These are phyloP conservation scores for Picocystis sp. DNA, from an alignment of 163 green algal species.

Conservation along the genomic window DNA sequence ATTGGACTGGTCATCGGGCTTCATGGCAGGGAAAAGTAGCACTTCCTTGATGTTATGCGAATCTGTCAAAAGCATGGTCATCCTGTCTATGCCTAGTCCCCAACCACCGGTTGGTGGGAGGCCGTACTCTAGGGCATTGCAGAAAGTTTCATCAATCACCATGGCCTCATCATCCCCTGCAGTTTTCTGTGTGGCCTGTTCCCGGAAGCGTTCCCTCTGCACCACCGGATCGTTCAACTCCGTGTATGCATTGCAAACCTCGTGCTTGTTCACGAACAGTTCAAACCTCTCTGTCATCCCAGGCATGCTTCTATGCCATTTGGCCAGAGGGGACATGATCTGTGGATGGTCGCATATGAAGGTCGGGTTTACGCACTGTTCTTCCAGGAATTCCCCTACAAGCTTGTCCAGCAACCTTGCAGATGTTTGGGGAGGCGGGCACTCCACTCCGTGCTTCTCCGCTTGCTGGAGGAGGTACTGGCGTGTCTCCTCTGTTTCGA, in stretches of 20 bases:
- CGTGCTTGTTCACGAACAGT: conserved; percentile 83
- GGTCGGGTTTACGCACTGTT: conserved; percentile 76
- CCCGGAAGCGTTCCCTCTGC: conserved; percentile 75
- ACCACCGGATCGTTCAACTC: conserved; percentile 90
- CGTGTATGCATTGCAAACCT: conserved; percentile 94
- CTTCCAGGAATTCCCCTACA: conserved; percentile 90
- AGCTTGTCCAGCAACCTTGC: conserved; percentile 88
- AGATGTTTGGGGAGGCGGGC: conserved; percentile 64
- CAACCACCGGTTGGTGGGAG: conserved; percentile 79
- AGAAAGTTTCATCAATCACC: conserved; percentile 89
- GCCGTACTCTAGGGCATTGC: conserved; percentile 86
- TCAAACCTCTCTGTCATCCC: conserved; percentile 94
- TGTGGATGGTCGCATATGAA: conserved; percentile 98
- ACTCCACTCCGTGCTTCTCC: conserved; percentile 56
- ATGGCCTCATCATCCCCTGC: conserved; percentile 94
- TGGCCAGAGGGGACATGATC: conserved; percentile 94
- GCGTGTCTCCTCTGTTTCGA: conserved; percentile 55
- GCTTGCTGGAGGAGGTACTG: conserved; percentile 24
- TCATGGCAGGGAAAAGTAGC: conserved; percentile 97
- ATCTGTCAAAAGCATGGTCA: conserved; percentile 86
- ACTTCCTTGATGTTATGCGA: conserved; percentile 37
- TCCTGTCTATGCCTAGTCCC: conserved; percentile 80
- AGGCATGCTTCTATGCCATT: conserved; percentile 77
- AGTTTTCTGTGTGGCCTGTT: conserved; percentile 52
- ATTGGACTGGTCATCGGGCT: conserved; percentile 52